Conservation (phyloP, 805 yeast species). For the Barnettozyma siamensis region DNA sequence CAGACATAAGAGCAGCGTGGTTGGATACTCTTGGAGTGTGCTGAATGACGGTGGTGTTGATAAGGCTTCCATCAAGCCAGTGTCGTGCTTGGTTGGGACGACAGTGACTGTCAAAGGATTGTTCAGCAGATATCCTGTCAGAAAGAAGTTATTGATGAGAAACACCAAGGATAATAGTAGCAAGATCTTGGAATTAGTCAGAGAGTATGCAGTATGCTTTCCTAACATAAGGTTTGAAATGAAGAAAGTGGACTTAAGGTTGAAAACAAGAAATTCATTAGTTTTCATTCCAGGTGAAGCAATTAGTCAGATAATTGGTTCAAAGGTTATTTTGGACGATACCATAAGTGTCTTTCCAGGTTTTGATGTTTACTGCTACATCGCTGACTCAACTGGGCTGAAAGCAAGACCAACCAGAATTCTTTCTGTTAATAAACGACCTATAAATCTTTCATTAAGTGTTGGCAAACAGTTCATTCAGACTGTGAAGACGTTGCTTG, state of each 20-base stretch:
- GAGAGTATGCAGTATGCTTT: conserved; percentile 28
- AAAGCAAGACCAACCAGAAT: neutral
- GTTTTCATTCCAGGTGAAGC: neutral
- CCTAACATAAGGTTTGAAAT: conserved; percentile 28
- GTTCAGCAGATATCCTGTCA: conserved; percentile 29
- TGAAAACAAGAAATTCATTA: neutral
- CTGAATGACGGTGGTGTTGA: neutral
- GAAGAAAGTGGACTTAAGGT: conserved; percentile 3
- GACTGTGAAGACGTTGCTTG: conserved; percentile 20
- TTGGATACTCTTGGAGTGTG: conserved; percentile 3
- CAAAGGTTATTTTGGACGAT: neutral
- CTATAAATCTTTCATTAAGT: neutral
- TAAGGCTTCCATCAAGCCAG: conserved; percentile 41
- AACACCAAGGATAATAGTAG: conserved; percentile 7
- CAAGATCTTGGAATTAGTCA: conserved; percentile 19
- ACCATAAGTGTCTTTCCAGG: neutral
- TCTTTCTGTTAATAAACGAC: conserved; percentile 1
- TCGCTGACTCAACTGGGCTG: no score
- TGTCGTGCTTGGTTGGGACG: conserved; percentile 29
- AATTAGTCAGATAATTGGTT: neutral
- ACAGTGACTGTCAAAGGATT: conserved; percentile 28
- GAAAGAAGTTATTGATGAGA: conserved; percentile 25
- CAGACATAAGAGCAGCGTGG: conserved; percentile 21
- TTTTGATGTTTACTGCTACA: neutral
- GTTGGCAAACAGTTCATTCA: neutral